Conservation (phyloP, 169 alveolate genomes). For the Plasmodium gallinaceum region DNA sequence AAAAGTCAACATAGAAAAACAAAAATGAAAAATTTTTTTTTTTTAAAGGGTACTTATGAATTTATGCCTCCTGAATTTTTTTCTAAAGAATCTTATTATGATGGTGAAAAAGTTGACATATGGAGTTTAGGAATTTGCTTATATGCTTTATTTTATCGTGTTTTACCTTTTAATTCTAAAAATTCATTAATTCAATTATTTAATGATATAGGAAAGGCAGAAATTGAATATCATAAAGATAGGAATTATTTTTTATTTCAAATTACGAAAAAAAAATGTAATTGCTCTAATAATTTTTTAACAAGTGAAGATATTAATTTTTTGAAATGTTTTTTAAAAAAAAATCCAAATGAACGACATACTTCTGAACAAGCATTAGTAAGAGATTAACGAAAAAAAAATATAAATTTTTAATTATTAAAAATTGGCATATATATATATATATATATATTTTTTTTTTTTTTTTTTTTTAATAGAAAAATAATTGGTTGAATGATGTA, state of each 20-base stretch:
- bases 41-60: slow-evolving; percentile 42
- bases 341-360: slow-evolving; percentile 11
- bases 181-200: slow-evolving; percentile 20
- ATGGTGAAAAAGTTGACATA: slow-evolving; percentile 58
- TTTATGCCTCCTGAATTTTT: slow-evolving; percentile 73
- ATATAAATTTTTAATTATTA: too few species aligned
- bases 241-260: slow-evolving; percentile 42
- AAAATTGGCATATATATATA: not conserved
- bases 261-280: slow-evolving; percentile 8
- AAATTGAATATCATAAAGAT: slow-evolving; percentile 32
- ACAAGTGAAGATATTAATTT: slow-evolving; percentile 35
- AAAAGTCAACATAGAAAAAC: not conserved
- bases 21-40: not conserved
- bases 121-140: slow-evolving; percentile 63
- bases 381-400: not conserved
- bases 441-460: slow-evolving; percentile 1
- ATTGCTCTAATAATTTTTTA: slow-evolving; percentile 1
- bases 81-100: slow-evolving; percentile 6
- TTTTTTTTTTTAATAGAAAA: slow-evolving; percentile 11
- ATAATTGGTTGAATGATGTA: slow-evolving; percentile 33
- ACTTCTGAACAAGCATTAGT: slow-evolving; percentile 36
- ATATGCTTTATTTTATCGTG: slow-evolving; percentile 44
- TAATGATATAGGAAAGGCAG: slow-evolving; percentile 23
- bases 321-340: slow-evolving; percentile 32
- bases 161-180: slow-evolving; percentile 24